Evolutionary conservation across 352 stramenopile species (phyloP), one percentile per base, ranked within the genome.

Genomic region (Stephanocyclus meneghinianus): DNA sequence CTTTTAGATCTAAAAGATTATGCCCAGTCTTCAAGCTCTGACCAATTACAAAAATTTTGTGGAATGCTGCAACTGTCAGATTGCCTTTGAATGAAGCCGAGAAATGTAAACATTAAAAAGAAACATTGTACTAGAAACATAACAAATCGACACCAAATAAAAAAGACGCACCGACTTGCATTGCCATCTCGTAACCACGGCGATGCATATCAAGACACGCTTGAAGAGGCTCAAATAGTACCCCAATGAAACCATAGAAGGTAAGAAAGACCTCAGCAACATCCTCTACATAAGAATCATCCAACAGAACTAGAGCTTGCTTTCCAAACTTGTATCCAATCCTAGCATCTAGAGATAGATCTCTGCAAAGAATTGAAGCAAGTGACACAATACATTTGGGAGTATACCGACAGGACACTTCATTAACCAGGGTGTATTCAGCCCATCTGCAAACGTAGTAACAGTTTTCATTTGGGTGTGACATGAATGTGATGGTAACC

Each of bases 161-260:
- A 40, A 2, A 40, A 40, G 0, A 2, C 35, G 0, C 7, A 40
- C 35, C 35, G 7, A 47, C 0, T 15, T 30, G n/a, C 37, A 66
- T 53, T 35, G 18, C 59, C 16, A 66, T 7, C 1, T 66, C 37
- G 5, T 35, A 51, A 21, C 13, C 59, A 30, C 21, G 35, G 13
- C 37, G 11, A 32, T 51, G 59, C 59, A 66, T 66, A n/a, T 66
- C 59, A 35, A 42, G 32, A 15, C 59, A 64, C n/a, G 56, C 30
- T 45, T 64, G 56, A 13, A 64, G 11, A 1, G 56, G 56, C 11
- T 45, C 56, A 50, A 51, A 35, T 35, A 59, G 26, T 3, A 59
- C 15, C 2, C 51, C 51, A 59, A 59, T 21, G 30, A 53, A 53
- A 21, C 45, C 45, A 53, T 53, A 53, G n/a, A 53, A 53, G n/a